Base-by-base conservation (phyloP, 805 yeast genomes). In the Wickerhamiella occidentalis region DNA sequence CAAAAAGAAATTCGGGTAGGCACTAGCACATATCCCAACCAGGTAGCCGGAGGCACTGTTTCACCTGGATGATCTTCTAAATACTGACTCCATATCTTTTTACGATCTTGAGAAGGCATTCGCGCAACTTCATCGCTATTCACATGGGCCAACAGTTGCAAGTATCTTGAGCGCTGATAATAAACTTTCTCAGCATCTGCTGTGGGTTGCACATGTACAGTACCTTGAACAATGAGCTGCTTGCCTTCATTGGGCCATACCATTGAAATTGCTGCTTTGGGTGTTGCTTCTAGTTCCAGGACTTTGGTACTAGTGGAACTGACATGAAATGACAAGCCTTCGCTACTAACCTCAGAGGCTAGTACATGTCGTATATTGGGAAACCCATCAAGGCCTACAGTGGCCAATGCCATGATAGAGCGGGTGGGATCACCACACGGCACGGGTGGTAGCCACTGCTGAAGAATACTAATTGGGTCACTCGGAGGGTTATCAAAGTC, bases 301-400 rank as follows among this genome's bases (percentile, higher is more conserved):
- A 35, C 41, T 22, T 45, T 45, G n/a, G 41, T 15, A 11, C 40
- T 21, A 6, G 4, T 18, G 22, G 29, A 13, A 19, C 35, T 35
- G 13, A 25, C 30, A 22, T 45, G 41, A 21, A 45, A 45, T 2
- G 41, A 21, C 3, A 45, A 22, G 2, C 47, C 47, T 23, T 45
- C 35, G 23, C 22, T 23, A 21, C 18, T n/a, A 1, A 33, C 33
- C 4, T 22, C 28, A 18, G 40, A 29, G 11, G 47, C 47, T 4
- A 45, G 41, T 6, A 45, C 47, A 26, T 45, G 40, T 15, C 47
- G 40, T 18, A 35, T 37, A 18, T 45, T 45, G 22, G 47, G 47
- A 23, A 35, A 45, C 41, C 47, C 47, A 25, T 45, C 47, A 13
- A 33, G 3, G 3, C 47, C 47, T 3, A 25, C 8, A n/a, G 47